These are phyloP conservation scores for Komagataella pastoris DNA, from an alignment of 805 yeast species.

Conservation along the genomic window DNA sequence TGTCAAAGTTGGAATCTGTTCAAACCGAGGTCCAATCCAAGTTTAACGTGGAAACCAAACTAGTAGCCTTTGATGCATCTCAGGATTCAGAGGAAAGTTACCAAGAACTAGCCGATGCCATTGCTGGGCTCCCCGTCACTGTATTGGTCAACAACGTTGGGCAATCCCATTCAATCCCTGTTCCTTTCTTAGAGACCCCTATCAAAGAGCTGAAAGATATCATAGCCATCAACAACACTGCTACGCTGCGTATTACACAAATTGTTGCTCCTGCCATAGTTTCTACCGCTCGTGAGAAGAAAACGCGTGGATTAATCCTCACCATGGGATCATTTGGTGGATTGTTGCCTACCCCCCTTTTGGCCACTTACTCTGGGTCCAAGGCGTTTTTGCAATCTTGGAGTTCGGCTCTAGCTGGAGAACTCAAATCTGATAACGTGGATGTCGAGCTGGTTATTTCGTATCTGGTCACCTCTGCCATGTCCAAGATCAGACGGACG, in stretches of 20 bases:
- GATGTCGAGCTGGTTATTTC: conserved; percentile 83
- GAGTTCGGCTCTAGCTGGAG: conserved; percentile 84
- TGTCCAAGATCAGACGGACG: conserved; percentile 83
- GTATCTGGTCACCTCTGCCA: conserved; percentile 85
- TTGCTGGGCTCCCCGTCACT: conserved; percentile 46
- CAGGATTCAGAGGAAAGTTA: conserved; percentile 48
- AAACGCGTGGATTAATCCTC: conserved; percentile 59
- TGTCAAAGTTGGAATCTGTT: conserved; percentile 55
- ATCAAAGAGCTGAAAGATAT: conserved; percentile 66
- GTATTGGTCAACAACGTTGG: conserved; percentile 90
- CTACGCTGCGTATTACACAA: conserved; percentile 76
- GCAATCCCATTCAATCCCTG: conserved; percentile 88
- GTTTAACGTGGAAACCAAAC: conserved; percentile 48
- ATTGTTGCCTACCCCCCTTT: conserved; percentile 77
- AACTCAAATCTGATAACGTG: conserved; percentile 49
- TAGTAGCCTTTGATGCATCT: conserved; percentile 71
- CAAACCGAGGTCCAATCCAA: conserved; percentile 49
- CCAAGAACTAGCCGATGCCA: conserved; percentile 28
- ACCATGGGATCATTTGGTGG: conserved; percentile 98
- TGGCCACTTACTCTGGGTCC: conserved; percentile 93
- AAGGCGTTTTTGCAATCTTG: conserved; percentile 91
- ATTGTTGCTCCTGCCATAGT: conserved; percentile 61
- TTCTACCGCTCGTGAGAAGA: conserved; percentile 29
- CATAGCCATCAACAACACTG: conserved; percentile 73
- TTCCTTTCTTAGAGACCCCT: conserved; percentile 74